Conservation (phyloP, 2,329 filamentous ascomycete species). For the Bipolaris sorokiniana region DNA sequence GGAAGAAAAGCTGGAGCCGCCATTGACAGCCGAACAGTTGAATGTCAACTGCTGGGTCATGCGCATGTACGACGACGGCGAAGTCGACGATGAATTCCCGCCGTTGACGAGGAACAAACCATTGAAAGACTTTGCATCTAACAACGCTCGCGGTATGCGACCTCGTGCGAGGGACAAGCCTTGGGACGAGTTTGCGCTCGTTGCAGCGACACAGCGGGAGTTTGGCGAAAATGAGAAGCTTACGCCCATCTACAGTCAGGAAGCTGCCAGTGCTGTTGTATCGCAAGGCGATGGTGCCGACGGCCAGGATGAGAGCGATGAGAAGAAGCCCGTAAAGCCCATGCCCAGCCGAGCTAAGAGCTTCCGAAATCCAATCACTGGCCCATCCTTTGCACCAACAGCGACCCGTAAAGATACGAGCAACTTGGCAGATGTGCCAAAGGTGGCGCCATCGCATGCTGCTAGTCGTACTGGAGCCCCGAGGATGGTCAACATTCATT, state of each 20-base stretch:
- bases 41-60: slow-evolving; percentile 85
- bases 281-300: slow-evolving; percentile 22
- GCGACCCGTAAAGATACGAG: slow-evolving; percentile 55
- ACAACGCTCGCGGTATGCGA: slow-evolving; percentile 72
- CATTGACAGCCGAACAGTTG: slow-evolving; percentile 67
- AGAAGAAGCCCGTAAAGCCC: slow-evolving; percentile 30
- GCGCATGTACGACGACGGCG: slow-evolving; percentile 82
- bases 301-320: slow-evolving; percentile 23
- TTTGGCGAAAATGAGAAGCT: slow-evolving; percentile 71
- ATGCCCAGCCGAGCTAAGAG: slow-evolving; percentile 49
- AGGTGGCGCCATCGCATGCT: slow-evolving; percentile 51
- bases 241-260: slow-evolving; percentile 70
- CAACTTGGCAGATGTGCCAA: slow-evolving; percentile 53
- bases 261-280: slow-evolving; percentile 48
- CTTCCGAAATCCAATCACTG: slow-evolving; percentile 59
- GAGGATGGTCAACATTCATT: slow-evolving; percentile 74
- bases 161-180: slow-evolving; percentile 74
- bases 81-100: slow-evolving; percentile 85
- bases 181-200: slow-evolving; percentile 82
- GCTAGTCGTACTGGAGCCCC: slow-evolving; percentile 69
- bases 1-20: slow-evolving; percentile 75
- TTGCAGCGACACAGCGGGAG: slow-evolving; percentile 71
- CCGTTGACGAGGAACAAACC: slow-evolving; percentile 75
- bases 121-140: slow-evolving; percentile 77
- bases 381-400: slow-evolving; percentile 56